phyloP scores from a whole-genome alignment of 139 green algal genomes.

The Yamagishiella unicocca region DNA sequence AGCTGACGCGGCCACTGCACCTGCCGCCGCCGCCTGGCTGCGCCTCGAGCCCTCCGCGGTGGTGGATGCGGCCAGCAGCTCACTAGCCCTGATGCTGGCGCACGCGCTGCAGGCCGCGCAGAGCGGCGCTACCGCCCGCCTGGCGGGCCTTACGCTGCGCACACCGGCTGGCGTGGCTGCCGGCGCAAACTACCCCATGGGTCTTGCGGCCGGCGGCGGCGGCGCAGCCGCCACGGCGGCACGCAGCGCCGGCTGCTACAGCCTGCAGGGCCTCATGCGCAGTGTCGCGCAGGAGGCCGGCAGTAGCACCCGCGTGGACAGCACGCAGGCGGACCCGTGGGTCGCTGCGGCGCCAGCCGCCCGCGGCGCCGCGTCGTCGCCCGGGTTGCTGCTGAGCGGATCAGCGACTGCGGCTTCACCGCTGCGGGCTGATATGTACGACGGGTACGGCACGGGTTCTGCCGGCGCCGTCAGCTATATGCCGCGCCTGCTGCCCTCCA shows the following conservation, averaged over 20 bases:
- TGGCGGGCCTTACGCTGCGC: neutral
- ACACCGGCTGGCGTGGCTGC: neutral
- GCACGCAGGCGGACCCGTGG: neutral
- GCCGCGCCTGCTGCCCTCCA: slow-evolving; percentile 48
- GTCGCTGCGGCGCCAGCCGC: neutral
- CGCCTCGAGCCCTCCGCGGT: neutral
- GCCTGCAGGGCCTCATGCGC: slow-evolving; percentile 44
- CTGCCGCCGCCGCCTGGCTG: slow-evolving; percentile 11
- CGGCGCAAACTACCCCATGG: neutral
- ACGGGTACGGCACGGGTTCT: slow-evolving; percentile 45
- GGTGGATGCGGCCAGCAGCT: too few relatives aligned
- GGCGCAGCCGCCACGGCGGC: neutral
- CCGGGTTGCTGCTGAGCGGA: neutral
- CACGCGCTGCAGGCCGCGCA: slow-evolving; percentile 22
- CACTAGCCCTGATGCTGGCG: neutral
- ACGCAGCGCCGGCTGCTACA: neutral
- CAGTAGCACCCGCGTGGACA: neutral
- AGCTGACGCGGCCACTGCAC: neutral
- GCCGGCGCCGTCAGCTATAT: neutral
- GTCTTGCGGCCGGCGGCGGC: neutral
- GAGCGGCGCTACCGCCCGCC: neutral
- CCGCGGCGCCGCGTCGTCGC: neutral
- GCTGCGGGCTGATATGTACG: neutral
- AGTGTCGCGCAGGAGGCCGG: slow-evolving; percentile 40
- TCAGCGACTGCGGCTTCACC: neutral